Evolutionary conservation across 495 filamentous ascomycete genomes (phyloP), one percentile per base, ranked within the genome.

Genomic region (Amniculicola lignicola): DNA sequence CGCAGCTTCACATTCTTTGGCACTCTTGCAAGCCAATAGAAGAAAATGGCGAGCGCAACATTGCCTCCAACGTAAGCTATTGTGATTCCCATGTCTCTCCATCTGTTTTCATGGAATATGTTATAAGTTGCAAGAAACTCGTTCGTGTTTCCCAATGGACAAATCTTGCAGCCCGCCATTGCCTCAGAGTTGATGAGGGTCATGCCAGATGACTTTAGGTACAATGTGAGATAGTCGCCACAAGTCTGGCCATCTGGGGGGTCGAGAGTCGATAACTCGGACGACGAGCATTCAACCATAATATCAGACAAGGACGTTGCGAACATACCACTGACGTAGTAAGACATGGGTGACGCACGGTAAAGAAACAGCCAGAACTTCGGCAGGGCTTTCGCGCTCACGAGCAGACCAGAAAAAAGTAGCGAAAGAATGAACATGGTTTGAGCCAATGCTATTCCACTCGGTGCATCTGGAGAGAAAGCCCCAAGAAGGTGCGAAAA

Each of bases 361-460:
- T 90, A 89, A 84, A 90, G 87, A 75, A 90, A 90, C 59, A 87
- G 87, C 87, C 88, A 93, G 75, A 90, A 90, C 9, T 79, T 67
- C 9, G 86, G 86, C 23, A 90, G 70, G 1, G 69, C 73, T 2
- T 69, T 61, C 2, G 87, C 84, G 28, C 67, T 76, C 47, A 85
- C 81, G 56, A 91, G 79, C 41, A 91, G 86, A 75, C 56, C 56
- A 28, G 89, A 68, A 86, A 82, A 58, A 86, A 65, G 62, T 78
- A 28, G 29, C 3, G 24, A 81, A 9, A 90, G 68, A 12, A 77
- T 81, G 69, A 86, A 88, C 51, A 89, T n/a, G n/a, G n/a, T n/a
- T n/a, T n/a, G n/a, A n/a, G n/a, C n/a, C n/a, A n/a, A n/a, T n/a
- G n/a, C n/a, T n/a, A n/a, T n/a, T n/a, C n/a, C n/a, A n/a, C n/a